Percentiles rank a stretch among this genome's conserved stretches.
Evolutionary conservation across 164 flowering plant species (phyloP).

Genomic region (Saururus chinensis): DNA sequence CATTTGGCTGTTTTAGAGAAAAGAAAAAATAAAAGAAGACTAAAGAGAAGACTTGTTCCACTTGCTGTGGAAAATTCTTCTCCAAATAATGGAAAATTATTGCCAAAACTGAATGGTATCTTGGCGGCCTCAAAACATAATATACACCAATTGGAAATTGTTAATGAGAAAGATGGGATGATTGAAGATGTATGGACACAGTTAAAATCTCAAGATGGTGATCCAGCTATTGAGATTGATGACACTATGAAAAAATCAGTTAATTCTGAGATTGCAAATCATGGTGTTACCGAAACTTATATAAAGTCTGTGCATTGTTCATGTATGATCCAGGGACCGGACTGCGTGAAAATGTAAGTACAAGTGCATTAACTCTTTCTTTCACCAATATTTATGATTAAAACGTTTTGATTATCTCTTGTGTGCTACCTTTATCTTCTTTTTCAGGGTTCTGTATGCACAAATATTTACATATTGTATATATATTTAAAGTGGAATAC

Average conservation of each 20-base stretch:
- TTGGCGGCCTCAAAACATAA: slow-evolving; percentile 6
- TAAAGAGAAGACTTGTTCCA: slow-evolving; percentile 40
- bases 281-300: slow-evolving; percentile 42
- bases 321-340: slow-evolving; percentile 29
- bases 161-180: too few species aligned
- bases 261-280: slow-evolving; percentile 34
- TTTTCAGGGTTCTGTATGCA: background rate
- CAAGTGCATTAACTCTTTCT: background rate
- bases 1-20: slow-evolving; percentile 25
- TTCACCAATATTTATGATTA: background rate
- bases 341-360: slow-evolving; percentile 32
- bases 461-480: too few species aligned
- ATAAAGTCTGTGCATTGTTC: slow-evolving; percentile 32
- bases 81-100: slow-evolving; percentile 9
- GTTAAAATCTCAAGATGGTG: slow-evolving; percentile 2
- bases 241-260: slow-evolving; percentile 37
- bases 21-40: slow-evolving; percentile 27
- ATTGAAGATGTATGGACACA: background rate
- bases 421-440: background rate
- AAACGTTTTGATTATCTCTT: background rate
- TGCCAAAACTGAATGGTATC: slow-evolving; percentile 22
- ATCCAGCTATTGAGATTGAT: slow-evolving; percentile 9
- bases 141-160: background rate
- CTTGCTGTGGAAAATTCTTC: slow-evolving; percentile 22
- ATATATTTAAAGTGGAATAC: too few species aligned